Percentiles rank a stretch among this genome's conserved stretches.
phyloP scores from a whole-genome alignment of 805 yeast genomes.

The Lipomyces sp. region DNA sequence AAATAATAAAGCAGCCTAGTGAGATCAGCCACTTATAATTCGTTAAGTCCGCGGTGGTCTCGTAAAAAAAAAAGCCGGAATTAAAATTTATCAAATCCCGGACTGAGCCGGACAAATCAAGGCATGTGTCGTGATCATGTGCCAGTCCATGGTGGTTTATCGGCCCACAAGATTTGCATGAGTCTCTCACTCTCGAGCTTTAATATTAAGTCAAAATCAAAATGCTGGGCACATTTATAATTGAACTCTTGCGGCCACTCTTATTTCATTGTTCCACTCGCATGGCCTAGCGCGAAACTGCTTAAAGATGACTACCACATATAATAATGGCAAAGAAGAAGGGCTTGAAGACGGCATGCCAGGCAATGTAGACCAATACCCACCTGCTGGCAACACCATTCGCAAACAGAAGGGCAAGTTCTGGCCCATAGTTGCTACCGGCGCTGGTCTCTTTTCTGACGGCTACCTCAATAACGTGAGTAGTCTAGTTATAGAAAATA shows the following conservation, averaged over 20 bases:
- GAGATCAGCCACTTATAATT: no score
- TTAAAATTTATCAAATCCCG: no score
- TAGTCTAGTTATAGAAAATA: slow-evolving; percentile 10
- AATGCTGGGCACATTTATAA: no score
- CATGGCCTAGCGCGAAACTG: neutral
- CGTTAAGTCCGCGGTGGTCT: no score
- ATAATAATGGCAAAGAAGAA: neutral
- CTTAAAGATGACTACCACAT: neutral
- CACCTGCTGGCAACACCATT: neutral
- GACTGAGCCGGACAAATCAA: neutral
- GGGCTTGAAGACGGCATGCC: neutral
- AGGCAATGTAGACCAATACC: neutral
- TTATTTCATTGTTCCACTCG: neutral
- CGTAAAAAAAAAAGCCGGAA: no score
- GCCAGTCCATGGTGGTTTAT: no score
- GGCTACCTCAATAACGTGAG: slow-evolving; percentile 78
- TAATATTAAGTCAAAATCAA: no score
- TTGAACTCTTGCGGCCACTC: no score
- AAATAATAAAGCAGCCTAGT: no score
- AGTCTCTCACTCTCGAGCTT: no score
- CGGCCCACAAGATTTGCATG: no score
- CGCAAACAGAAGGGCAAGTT: slow-evolving; percentile 13
- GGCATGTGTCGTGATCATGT: neutral
- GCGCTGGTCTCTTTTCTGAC: slow-evolving; percentile 92
- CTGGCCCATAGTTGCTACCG: slow-evolving; percentile 80